Evolutionary conservation across 495 filamentous ascomycete species (phyloP), one percentile per base, ranked within the genome.

Genomic region (Daldinia bambusicola): DNA sequence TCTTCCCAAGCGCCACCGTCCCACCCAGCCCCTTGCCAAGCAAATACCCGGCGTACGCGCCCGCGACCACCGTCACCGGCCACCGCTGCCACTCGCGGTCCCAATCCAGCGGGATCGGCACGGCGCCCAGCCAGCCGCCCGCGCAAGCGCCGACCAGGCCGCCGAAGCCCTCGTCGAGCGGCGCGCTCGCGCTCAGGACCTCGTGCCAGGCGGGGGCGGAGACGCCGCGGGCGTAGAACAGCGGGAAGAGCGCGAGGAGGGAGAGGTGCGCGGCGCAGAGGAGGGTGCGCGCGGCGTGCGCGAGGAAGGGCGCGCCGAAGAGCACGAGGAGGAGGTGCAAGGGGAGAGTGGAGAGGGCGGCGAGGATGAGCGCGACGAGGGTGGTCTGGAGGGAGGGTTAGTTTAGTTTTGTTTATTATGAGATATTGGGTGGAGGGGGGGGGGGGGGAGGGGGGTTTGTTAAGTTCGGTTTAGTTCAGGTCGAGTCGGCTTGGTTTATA

Each of bases 91-190:
- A 99, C 70, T 97, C 94, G 20, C 95, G 89, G 74, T 84, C 93
- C 93, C 94, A 98, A 78, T 98, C 95, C 68, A 99, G 81, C 18
- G 95, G 96, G 76, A 99, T 98, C 0, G 96, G 96, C 37, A 98
- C 89, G 10, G 91, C 91, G 4, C 91, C 91, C n/a, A 91, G 67
- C 91, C 91, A 93, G 41, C 86, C 88, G 5, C 91, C 91, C 3
- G 89, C 56, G n/a, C 89, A 73, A 10, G 82, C 84, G 14, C 91
- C 91, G 9, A 87, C 78, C 71, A 83, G 84, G 64, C 83, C 94
- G 70, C 92, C 93, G 83, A 84, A 88, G 0, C 85, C 82, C 79
- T 91, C 90, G 68, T 93, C 91, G 22, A 91, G 75, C 2, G 89
- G 88, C 41, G 85, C 80, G 55, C 80, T 70, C 12, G 83, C 80